Base-by-base conservation (phyloP, 495 filamentous ascomycete species). In the Penicillium atrosanguineum region DNA sequence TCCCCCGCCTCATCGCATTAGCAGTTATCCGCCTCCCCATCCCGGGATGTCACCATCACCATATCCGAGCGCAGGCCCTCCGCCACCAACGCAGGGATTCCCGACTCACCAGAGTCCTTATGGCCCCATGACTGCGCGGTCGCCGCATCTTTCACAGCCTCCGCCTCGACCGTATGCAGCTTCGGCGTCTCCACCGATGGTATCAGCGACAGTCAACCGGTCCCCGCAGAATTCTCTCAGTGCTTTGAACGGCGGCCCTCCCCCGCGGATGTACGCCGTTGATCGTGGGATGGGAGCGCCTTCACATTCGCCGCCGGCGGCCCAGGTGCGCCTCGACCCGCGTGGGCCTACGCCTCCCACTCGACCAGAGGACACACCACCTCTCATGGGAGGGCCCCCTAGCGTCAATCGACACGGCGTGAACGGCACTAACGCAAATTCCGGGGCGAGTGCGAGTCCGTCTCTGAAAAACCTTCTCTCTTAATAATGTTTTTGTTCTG, bases 381-480 rank as follows among this genome's bases (percentile, higher is more conserved):
- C 62, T 34, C 40, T 59, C 38, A 47, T 68, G 44, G 50, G 64
- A 28, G 57, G 56, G 16, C 52, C 59, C 12, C 48, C 63, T 14
- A 70, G 57, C 51, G 62, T 62, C 21, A 59, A 59, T 46, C 64
- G 75, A 42, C 66, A 66, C 31, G 65, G 62, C n/a, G 60, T 65
- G 43, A 75, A 71, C 20, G 75, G 70, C 14, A 65, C 70, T 18
- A 64, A 53, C 37, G 54, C 67, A 4, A 64, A 68, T 16, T 69
- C 72, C 41, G 69, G 72, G 4, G 88, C 88, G 6, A 92, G 88
- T 52, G 86, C 87, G 31, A 90, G 84, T 56, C 87, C 88, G 14
- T 90, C 87, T 23, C 63, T 92, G 52, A 82, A 85, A 57, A 90
- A 92, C 61, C 67, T 92, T 48, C 77, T 91, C 31, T 88, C 83